Evolutionary conservation across 768 basidiomycete genomes (phyloP).

Genomic region (Mycena metata): DNA sequence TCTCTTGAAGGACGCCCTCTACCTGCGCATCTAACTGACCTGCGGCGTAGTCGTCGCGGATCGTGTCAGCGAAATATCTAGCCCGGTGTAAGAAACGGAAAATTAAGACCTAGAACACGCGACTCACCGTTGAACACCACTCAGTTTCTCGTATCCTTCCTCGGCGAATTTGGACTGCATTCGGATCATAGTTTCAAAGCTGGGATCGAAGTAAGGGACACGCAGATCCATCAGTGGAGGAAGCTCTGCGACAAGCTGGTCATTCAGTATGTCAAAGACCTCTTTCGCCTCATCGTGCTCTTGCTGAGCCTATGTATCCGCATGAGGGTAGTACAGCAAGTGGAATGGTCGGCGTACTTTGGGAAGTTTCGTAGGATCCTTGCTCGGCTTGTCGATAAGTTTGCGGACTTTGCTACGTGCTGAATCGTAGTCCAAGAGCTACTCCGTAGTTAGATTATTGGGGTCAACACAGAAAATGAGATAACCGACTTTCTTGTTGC

Average conservation of each 20-base stretch:
- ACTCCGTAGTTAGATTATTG: conserved; percentile 17
- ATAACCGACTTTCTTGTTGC: conserved; percentile 89
- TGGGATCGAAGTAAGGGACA: conserved; percentile 98
- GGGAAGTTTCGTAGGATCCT: conserved; percentile 93
- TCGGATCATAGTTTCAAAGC: conserved; percentile 98
- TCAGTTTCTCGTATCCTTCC: conserved; percentile 97
- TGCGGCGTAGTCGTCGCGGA: conserved; percentile 96
- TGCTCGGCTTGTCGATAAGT: conserved; percentile 90
- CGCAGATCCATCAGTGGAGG: conserved; percentile 95
- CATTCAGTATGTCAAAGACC: conserved; percentile 93
- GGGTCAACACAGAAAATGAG: not conserved
- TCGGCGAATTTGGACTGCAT: conserved; percentile 98
- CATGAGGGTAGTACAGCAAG: not conserved
- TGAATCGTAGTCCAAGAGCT: conserved; percentile 97
- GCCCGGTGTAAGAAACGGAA: not conserved
- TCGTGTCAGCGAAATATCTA: conserved; percentile 91
- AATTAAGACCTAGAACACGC: conserved; percentile 22
- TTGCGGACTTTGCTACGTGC: conserved; percentile 93
- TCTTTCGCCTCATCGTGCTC: conserved; percentile 96
- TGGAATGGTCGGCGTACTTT: conserved; percentile 61
- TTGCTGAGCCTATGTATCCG: conserved; percentile 80
- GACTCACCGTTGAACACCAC: conserved; percentile 87
- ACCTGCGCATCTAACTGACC: conserved; percentile 98
- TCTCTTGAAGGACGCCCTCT: conserved; percentile 97
- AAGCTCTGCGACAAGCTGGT: conserved; percentile 90